Base-by-base conservation (phyloP, 768 basidiomycete genomes). In the Suillus tomentosus region DNA sequence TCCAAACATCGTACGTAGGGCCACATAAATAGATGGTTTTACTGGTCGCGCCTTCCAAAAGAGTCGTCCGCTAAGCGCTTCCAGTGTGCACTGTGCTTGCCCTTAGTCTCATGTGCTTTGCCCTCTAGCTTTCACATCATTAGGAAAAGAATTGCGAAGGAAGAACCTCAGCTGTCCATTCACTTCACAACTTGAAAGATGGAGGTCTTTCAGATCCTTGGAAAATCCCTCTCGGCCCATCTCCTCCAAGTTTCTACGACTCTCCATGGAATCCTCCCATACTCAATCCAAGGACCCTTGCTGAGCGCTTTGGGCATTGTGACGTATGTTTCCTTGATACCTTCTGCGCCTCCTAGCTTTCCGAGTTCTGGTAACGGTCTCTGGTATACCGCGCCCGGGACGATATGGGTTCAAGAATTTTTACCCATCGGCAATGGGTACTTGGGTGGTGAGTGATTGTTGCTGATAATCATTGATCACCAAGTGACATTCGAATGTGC, bases 351-450 rank as follows among this genome's bases (percentile, higher is more conserved):
- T 37, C 61, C 73, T 27, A 82, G 79, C n/a, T 90, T 92, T 69
- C 90, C 90, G 0, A 66, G 76, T 4, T 86, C 87, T 14, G 90
- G 90, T n/a, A 91, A 92, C 74, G 90, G 85, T 7, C 78, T 92
- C 36, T 92, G 90, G 90, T 92, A 87, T 67, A 82, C 76, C 4
- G 63, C 79, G 17, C 81, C 84, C 0, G 87, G 84, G 2, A 71
- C 71, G 0, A 71, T 80, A 22, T 92, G 90, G 90, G 74, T 80
- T 0, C 79, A 79, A 53, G 83, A 89, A 51, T 87, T 78, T 70
- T 82, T 92, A 34, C 91, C 91, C 0, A 78, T 91, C 36, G 90
- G 90, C 40, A 92, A 92, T 74, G 90, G 90, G 1, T 88, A 85
- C 69, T 79, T 91, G 56, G 89, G 81, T 68, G 88, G 87, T 85